Evolutionary conservation across 305 asterid species (phyloP).

Genomic region (Caryopteris hybrid): DNA sequence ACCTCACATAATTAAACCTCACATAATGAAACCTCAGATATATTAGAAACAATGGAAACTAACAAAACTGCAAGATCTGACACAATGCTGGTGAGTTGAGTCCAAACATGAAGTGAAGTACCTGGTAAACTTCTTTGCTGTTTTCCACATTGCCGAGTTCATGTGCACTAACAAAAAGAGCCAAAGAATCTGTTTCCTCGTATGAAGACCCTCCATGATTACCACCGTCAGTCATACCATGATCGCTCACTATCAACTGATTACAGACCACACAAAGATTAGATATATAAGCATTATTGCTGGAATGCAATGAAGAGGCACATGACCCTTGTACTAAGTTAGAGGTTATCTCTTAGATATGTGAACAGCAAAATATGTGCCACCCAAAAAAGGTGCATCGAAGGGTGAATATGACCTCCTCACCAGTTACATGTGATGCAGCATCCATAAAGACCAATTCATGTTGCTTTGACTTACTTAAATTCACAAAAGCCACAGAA

Average conservation of each 20-base stretch:
- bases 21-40: too few species aligned
- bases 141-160: conserved; percentile 24
- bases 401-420: background rate
- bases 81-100: conserved; percentile 1
- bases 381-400: background rate
- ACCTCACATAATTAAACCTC: too few species aligned
- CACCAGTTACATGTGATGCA: background rate
- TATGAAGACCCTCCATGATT: conserved; percentile 92
- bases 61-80: background rate
- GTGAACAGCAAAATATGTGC: background rate
- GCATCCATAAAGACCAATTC: background rate
- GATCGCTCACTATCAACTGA: conserved; percentile 90
- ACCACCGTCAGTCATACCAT: conserved; percentile 92
- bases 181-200: conserved; percentile 91
- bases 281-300: conserved; percentile 13
- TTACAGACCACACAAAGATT: conserved; percentile 16
- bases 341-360: background rate
- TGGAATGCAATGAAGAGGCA: conserved; percentile 12
- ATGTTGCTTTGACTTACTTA: background rate
- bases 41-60: too few species aligned
- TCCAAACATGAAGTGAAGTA: conserved; percentile 19
- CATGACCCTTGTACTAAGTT: background rate
- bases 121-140: conserved; percentile 62
- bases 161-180: conserved; percentile 64
- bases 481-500: background rate